These are phyloP conservation scores for Corymbia calophylla DNA, from an alignment of 441 rosid genomes.

Conservation along the genomic window DNA sequence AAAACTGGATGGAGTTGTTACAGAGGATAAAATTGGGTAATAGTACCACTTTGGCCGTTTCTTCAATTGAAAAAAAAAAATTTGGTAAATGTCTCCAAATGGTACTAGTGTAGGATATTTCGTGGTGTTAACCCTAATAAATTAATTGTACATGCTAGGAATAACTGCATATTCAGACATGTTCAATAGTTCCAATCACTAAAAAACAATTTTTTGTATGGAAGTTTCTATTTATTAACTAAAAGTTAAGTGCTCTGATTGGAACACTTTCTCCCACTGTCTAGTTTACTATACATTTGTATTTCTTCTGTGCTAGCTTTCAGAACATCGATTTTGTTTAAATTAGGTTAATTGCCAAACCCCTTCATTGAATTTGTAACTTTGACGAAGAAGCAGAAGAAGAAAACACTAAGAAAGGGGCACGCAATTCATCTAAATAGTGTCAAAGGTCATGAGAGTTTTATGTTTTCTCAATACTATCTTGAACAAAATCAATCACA, in stretches of 20 bases:
- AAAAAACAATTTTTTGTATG: neutral
- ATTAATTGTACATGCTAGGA: neutral
- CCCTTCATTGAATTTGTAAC: neutral
- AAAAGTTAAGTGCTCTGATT: neutral
- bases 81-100: neutral
- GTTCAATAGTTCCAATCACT: neutral
- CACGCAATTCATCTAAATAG: neutral
- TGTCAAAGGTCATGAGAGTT: neutral
- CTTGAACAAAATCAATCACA: neutral
- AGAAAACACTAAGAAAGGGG: neutral
- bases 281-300: neutral
- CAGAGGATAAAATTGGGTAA: neutral
- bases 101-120: neutral
- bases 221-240: neutral
- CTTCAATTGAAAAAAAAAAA: neutral
- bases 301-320: neutral
- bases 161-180: neutral
- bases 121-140: neutral
- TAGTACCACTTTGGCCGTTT: neutral
- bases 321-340: neutral
- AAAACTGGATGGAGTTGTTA: neutral
- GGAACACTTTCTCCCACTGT: neutral
- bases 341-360: neutral
- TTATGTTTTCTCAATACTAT: neutral
- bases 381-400: neutral